Evolutionary conservation across 2,329 filamentous ascomycete genomes (phyloP), one percentile per base, ranked within the genome.

Genomic region (Didymella lethalis): DNA sequence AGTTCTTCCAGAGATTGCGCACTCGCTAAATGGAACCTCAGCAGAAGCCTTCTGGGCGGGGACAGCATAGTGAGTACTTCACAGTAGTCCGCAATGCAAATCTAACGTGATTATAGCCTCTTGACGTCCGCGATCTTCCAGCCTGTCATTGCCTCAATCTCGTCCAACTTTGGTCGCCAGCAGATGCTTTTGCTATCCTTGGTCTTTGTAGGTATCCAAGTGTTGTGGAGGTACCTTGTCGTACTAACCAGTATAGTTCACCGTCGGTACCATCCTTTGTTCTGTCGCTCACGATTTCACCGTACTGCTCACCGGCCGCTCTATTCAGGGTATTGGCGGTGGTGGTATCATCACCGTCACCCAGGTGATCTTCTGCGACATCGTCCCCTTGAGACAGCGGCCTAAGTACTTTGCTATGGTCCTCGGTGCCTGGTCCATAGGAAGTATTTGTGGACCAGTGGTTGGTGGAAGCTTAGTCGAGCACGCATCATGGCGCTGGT

Each of bases 21-120:
- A 58, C 16, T 59, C 62, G 4, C 61, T 75, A n/a, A 47, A 66
- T 26, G 70, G 70, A 11, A 64, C 63, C 26, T 63, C 71, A 0
- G 59, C 63, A 23, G 68, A 90, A 74, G 86, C 87, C 0, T 91
- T 91, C 68, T 91, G 88, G 89, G 84, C 87, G 12, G 89, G 88
- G 2, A 91, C 89, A 4, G 86, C 86, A 16, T 92, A 90, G 56
- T 58, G 18, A 40, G 56, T 28, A 32, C 7, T 6, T 11, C 11
- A 2, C 20, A 16, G 20, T 10, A 25, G 4, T 5, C 16, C 14
- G 7, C 16, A 29, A 6, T 14, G 5, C 4, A 4, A 0, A 11
- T 31, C 56, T 58, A 18, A 58, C 11, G 2, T 2, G 5, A 6
- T 14, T 7, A 10, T 18, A 58, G 56, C 64, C 79, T 92, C 4